phyloP scores from a whole-genome alignment of 768 basidiomycete genomes.

The Suillus plorans region DNA sequence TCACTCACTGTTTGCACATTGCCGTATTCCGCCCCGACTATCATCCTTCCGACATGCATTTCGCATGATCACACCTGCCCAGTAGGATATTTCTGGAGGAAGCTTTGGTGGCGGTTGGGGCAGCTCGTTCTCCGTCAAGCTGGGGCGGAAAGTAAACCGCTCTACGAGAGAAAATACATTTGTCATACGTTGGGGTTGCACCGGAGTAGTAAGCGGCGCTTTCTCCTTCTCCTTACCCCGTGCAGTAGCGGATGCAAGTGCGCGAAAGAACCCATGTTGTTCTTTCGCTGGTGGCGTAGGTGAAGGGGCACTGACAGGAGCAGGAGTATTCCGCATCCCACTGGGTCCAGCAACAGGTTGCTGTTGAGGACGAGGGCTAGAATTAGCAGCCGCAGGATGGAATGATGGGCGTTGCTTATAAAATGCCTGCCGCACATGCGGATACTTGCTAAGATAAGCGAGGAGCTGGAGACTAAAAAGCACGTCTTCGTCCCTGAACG shows the following conservation, averaged over 20 bases:
- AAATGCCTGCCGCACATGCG: conserved; percentile 94
- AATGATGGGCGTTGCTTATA: conserved; percentile 86
- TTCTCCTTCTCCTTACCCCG: conserved; percentile 52
- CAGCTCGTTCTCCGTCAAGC: conserved; percentile 72
- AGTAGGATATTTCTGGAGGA: conserved; percentile 93
- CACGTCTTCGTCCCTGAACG: conserved; percentile 94
- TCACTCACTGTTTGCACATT: conserved; percentile 91
- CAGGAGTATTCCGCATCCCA: conserved; percentile 11
- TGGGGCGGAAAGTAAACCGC: conserved; percentile 92
- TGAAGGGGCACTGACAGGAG: conserved; percentile 2
- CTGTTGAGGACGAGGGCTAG: conserved; percentile 29
- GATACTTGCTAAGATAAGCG: conserved; percentile 96
- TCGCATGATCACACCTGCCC: conserved; percentile 99
- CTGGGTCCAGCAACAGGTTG: conserved; percentile 29
- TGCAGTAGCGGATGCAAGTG: conserved; percentile 40
- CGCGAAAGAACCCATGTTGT: conserved; percentile 44
- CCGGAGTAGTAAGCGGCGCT: conserved; percentile 24
- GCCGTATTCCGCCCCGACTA: conserved; percentile 85
- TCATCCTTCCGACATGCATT: conserved; percentile 99
- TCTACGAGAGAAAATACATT: conserved; percentile 98
- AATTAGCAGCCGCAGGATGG: conserved; percentile 65
- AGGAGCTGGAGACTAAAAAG: conserved; percentile 87
- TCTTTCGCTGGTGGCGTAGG: conserved; percentile 30
- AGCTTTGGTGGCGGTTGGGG: conserved; percentile 69
- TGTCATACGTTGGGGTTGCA: conserved; percentile 49